Conservation (phyloP, 345 rosid species). For the Brassica nigra region DNA sequence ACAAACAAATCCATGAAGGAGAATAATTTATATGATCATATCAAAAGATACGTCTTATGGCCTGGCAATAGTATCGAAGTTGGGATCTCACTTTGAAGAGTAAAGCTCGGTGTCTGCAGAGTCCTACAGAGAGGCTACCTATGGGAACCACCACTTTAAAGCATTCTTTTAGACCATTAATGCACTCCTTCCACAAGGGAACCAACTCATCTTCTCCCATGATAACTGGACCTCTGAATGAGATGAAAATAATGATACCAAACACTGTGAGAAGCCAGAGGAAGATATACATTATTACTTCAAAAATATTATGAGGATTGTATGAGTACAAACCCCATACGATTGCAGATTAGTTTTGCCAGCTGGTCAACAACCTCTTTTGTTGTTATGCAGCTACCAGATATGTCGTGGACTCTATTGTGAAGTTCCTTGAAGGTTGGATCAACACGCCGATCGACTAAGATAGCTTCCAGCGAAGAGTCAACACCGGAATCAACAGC, state of each 20-base stretch:
- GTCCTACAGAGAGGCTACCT: constrained; percentile 87
- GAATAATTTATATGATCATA: neutral
- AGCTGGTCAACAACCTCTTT: constrained; percentile 94
- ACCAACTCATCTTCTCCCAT: constrained; percentile 67
- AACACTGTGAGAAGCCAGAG: constrained; percentile 40
- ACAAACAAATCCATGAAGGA: constrained; percentile 10
- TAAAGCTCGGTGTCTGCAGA: constrained; percentile 95
- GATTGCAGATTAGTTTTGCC: constrained; percentile 87
- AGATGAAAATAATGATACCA: constrained; percentile 21
- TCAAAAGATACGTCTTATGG: neutral
- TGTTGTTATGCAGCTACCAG: constrained; percentile 66
- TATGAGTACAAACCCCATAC: constrained; percentile 76
- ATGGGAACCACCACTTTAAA: constrained; percentile 88
- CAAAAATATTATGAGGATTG: constrained; percentile 20
- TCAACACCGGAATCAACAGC: constrained; percentile 67
- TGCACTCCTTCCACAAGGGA: constrained; percentile 78
- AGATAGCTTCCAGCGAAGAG: constrained; percentile 75
- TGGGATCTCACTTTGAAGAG: constrained; percentile 82
- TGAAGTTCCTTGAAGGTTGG: constrained; percentile 81
- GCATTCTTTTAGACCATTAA: constrained; percentile 75
- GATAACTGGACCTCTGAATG: constrained; percentile 68
- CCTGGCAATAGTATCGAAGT: constrained; percentile 13
- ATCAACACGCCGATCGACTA: constrained; percentile 78
- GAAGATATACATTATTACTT: constrained; percentile 27
- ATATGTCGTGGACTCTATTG: constrained; percentile 71